A percentile compares a stretch with the other conserved stretches of the same genome.
These are phyloP conservation scores for Epichloe brachyelytri DNA, from an alignment of 2,329 filamentous ascomycete genomes.

Conservation along the genomic window DNA sequence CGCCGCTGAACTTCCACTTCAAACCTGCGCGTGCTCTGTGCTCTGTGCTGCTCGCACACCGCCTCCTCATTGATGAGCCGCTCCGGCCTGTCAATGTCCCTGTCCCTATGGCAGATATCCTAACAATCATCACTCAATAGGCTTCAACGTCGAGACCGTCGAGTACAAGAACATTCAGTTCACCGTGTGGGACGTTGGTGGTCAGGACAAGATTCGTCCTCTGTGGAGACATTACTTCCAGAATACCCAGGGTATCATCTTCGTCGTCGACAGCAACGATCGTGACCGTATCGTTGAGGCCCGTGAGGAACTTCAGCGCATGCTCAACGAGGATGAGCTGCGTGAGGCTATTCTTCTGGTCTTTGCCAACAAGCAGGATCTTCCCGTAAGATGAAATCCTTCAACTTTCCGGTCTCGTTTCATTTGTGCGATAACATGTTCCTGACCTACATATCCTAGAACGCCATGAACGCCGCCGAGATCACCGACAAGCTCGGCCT, in stretches of 20 bases:
- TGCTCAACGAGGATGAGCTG: constrained; percentile 98
- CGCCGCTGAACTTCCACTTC: neutral
- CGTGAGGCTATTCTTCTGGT: constrained; percentile 92
- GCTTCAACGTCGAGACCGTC: constrained; percentile 99
- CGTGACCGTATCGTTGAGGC: constrained; percentile 96
- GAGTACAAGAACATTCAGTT: constrained; percentile 99
- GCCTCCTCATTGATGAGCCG: neutral
- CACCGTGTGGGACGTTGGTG: constrained; percentile 99
- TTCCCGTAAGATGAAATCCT: constrained; percentile 55
- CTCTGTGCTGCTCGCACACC: neutral
- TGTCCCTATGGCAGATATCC: neutral
- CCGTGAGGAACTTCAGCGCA: constrained; percentile 89
- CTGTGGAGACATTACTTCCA: constrained; percentile 99
- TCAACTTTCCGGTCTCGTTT: neutral
- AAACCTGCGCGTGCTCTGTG: neutral
- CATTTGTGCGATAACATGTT: neutral
- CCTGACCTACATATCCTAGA: constrained; percentile 38
- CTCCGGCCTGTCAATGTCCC: neutral
- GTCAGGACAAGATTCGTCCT: constrained; percentile 99
- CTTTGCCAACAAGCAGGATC: constrained; percentile 99
- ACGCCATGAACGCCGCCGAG: constrained; percentile 99
- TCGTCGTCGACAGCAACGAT: constrained; percentile 99
- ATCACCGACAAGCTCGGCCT: constrained; percentile 99
- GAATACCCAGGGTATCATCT: constrained; percentile 99
- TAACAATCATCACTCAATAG: constrained; percentile 27